These are phyloP conservation scores for Umbellularia californica DNA, from an alignment of 164 flowering plant species.

Conservation along the genomic window DNA sequence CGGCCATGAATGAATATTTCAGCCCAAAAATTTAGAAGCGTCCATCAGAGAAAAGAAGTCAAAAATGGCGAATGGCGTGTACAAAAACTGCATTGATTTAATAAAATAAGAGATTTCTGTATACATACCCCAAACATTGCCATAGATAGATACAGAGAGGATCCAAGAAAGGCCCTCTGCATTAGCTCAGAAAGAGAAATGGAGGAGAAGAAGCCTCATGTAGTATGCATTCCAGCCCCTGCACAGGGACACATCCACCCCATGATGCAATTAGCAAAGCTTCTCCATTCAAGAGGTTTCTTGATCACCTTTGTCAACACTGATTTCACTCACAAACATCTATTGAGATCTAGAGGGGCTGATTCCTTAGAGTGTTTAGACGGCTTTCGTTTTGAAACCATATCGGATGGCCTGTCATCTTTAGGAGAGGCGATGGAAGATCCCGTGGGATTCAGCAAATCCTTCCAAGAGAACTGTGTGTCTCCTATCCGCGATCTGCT, in stretches of 20 bases:
- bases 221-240: neutral
- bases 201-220: neutral
- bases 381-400: conserved; percentile 24
- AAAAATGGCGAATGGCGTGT: no score
- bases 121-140: no score
- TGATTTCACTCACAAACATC: conserved; percentile 3
- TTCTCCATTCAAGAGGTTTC: conserved; percentile 22
- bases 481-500: conserved; percentile 27
- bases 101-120: no score
- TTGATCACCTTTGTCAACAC: conserved; percentile 23
- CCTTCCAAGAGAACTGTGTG: conserved; percentile 10
- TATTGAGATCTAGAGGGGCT: conserved; percentile 4
- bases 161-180: no score
- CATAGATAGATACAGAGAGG: no score
- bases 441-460: no score
- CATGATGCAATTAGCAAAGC: conserved; percentile 7
- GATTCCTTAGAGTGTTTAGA: neutral
- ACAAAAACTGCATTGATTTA: no score
- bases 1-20: no score
- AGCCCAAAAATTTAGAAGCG: no score
- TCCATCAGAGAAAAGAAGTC: no score
- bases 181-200: no score
- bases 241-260: conserved; percentile 11
- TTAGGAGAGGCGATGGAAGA: conserved; percentile 8
- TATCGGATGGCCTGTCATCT: conserved; percentile 34